Conservation (phyloP, 768 basidiomycete species). For the Polyporus arcularius region DNA sequence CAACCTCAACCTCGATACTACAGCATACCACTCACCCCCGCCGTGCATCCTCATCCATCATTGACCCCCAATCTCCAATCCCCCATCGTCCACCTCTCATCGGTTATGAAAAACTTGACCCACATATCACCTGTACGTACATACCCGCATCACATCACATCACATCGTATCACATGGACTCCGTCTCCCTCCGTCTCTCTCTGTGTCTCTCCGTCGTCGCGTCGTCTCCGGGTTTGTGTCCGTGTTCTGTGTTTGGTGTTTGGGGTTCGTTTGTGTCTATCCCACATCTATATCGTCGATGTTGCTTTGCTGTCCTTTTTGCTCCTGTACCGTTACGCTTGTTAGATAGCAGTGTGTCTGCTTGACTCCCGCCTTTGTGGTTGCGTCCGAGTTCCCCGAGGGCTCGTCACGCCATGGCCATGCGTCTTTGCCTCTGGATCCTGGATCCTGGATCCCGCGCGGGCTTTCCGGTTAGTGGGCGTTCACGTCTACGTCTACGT, state of each 20-base stretch:
- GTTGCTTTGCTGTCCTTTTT: not conserved
- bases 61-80: not conserved
- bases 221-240: not conserved
- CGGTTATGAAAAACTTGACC: not conserved
- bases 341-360: too few species aligned
- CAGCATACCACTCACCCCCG: too few species aligned
- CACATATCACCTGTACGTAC: not conserved
- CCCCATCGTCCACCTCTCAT: not conserved
- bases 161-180: not conserved
- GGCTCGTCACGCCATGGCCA: too few species aligned
- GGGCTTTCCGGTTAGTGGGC: too few species aligned
- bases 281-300: not conserved
- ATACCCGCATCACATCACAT: not conserved
- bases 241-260: not conserved
- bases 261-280: not conserved
- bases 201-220: too few species aligned
- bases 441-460: too few species aligned
- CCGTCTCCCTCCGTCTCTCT: too few species aligned
- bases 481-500: too few species aligned
- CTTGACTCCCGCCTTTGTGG: too few species aligned
- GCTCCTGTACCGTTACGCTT: too few species aligned
- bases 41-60: not conserved
- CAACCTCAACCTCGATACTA: not conserved
- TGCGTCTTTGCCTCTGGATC: too few species aligned
- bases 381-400: too few species aligned